phyloP scores from a whole-genome alignment of 2,329 filamentous ascomycete genomes.

The Apiospora rasikravindrae region DNA sequence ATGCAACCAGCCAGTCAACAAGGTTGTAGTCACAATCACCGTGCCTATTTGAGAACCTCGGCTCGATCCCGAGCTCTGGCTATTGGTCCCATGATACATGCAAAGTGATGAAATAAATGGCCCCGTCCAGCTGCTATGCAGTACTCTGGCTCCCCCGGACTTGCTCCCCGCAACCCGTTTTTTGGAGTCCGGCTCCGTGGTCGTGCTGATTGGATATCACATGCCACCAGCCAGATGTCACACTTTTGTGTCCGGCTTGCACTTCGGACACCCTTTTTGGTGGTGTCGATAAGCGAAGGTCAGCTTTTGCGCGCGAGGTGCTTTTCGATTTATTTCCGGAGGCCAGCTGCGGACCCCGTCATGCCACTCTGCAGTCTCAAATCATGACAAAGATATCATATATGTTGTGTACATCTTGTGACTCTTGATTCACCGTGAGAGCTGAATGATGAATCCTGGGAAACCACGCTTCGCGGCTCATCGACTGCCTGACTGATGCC shows the following conservation, averaged over 20 bases:
- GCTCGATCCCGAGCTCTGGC: not conserved
- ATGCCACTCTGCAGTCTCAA: slow-evolving; percentile 3
- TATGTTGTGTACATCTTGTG: not conserved
- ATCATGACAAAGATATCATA: not conserved
- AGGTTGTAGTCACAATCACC: not conserved
- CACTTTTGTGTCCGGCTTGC: not conserved
- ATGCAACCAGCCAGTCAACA: not conserved
- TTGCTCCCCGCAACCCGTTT: not conserved
- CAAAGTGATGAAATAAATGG: not conserved
- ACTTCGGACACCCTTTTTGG: not conserved
- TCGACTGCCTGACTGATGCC: not conserved
- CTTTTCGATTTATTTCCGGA: not conserved
- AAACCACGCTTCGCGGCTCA: not conserved
- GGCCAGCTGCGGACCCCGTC: not conserved
- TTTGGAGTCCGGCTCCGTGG: not conserved
- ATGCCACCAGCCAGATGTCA: not conserved
- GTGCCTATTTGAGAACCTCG: not conserved
- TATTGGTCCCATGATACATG: not conserved
- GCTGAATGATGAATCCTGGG: not conserved
- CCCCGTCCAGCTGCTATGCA: not conserved
- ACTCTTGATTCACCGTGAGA: not conserved
- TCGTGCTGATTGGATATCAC: not conserved
- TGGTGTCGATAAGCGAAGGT: not conserved
- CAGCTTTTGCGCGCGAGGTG: not conserved
- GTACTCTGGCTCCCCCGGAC: not conserved